Evolutionary conservation across 768 basidiomycete genomes (phyloP).

Genomic region (Suillus subluteus): DNA sequence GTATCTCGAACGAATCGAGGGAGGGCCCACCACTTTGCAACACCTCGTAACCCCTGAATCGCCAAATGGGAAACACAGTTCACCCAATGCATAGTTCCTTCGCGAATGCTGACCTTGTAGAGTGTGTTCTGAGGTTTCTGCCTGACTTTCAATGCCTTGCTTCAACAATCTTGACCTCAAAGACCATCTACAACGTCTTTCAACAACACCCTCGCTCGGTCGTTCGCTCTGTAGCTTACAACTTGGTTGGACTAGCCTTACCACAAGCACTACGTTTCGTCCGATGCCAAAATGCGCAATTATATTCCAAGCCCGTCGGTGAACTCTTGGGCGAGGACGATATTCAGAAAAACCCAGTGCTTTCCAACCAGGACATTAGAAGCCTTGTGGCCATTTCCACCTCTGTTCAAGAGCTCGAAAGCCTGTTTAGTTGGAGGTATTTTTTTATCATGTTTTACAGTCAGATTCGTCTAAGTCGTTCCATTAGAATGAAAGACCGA

Average conservation of each 20-base stretch:
- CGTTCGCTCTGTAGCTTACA: conserved; percentile 32
- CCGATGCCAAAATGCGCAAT: conserved; percentile 18
- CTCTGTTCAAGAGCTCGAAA: conserved; percentile 36
- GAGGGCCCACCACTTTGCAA: background rate
- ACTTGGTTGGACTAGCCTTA: conserved; percentile 33
- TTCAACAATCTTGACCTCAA: conserved; percentile 31
- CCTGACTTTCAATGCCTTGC: conserved; percentile 34
- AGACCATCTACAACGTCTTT: conserved; percentile 35
- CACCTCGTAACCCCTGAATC: background rate
- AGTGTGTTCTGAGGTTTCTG: conserved; percentile 30
- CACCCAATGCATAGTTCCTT: conserved; percentile 21
- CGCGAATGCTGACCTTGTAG: conserved; percentile 35
- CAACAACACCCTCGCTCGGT: conserved; percentile 34
- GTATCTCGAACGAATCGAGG: background rate
- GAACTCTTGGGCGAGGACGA: conserved; percentile 1
- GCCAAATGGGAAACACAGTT: background rate
- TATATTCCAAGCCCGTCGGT: background rate
- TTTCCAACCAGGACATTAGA: conserved; percentile 25
- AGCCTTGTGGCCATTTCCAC: conserved; percentile 28
- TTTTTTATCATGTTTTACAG: conserved; percentile 5
- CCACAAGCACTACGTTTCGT: conserved; percentile 35
- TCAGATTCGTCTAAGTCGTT: background rate
- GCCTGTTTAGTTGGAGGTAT: conserved; percentile 45
- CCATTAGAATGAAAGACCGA: conserved; percentile 41
- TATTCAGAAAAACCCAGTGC: conserved; percentile 19